Evolutionary conservation across 768 basidiomycete genomes (phyloP), one percentile per base, ranked within the genome.

Genomic region (Hypholoma sublateritium): DNA sequence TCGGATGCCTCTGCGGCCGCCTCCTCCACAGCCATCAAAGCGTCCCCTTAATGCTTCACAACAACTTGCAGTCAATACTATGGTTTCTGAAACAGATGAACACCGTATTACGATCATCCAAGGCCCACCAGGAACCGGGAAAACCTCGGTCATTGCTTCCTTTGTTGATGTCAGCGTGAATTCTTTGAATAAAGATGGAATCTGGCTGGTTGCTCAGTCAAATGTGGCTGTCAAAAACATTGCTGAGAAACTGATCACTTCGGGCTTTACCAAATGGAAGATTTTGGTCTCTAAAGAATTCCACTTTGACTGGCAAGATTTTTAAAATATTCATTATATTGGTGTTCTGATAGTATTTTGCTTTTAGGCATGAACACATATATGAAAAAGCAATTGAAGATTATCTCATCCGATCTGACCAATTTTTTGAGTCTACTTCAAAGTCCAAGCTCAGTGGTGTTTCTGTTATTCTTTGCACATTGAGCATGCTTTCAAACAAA

Each of bases 181-280:
- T 24, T 63, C 64, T 46, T 57, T 57, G 24, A 74, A 74, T 0
- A 65, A 69, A 17, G 61, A 67, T 59, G 85, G 88, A 0, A 84
- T 92, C 12, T 94, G 90, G 88, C 81, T 94, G 5, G 75, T 91
- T 65, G 89, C 92, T 34, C 89, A 94, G 65, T 89, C 88, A 16
- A 94, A 94, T 75, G 84, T 93, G 48, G 92, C 90, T 46, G 92
- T 93, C 19, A 93, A 91, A 70, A 93, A 94, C 62, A 93, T 94
- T 72, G 91, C 89, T 51, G 88, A 90, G 65, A 91, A 91, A 72
- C 72, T 94, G 16, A 69, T 75, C n/a, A 69, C 77, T 7, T 73
- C 80, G 65, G 77, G 72, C 0, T 82, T 90, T 57, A 43, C 61
- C 3, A 61, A 80, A 8, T 94, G 85, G 80, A 84, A 75, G 58